phyloP scores from a whole-genome alignment of 768 basidiomycete genomes.

The Pleurotus cornucopiae region DNA sequence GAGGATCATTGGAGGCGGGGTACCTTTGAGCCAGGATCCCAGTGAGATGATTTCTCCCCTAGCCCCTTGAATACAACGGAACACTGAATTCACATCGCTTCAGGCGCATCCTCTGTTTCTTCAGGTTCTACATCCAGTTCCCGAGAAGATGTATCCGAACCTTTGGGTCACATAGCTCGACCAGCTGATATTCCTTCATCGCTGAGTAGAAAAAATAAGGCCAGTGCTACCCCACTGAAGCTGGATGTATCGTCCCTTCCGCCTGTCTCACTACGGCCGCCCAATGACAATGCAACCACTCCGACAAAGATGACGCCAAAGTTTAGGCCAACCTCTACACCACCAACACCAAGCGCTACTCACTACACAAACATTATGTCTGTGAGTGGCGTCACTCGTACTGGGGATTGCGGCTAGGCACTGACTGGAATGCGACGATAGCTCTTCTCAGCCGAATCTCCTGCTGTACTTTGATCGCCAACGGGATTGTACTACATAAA shows the following conservation, averaged over 20 bases:
- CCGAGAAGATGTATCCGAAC: background rate
- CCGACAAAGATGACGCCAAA: constrained; percentile 9
- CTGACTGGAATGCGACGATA: constrained; percentile 7
- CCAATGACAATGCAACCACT: background rate
- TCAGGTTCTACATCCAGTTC: constrained; percentile 1
- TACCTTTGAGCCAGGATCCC: constrained; percentile 45
- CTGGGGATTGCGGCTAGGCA: background rate
- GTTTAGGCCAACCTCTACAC: constrained; percentile 18
- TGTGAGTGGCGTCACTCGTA: constrained; percentile 11
- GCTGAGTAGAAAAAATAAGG: constrained; percentile 1
- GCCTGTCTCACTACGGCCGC: background rate
- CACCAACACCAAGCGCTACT: constrained; percentile 15
- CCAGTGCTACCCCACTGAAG: background rate
- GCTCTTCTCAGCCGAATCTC: constrained; percentile 24
- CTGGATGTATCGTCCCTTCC: background rate
- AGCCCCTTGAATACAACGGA: no score
- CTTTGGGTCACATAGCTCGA: background rate
- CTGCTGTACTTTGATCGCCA: constrained; percentile 11
- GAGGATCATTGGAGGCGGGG: constrained; percentile 78
- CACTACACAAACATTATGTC: constrained; percentile 15
- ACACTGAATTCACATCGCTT: no score
- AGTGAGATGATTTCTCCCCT: background rate
- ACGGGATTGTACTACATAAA: background rate
- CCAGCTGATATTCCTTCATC: background rate
- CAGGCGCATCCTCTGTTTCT: background rate